phyloP scores from a whole-genome alignment of 2,329 filamentous ascomycete genomes.

The Cadophora malorum region DNA sequence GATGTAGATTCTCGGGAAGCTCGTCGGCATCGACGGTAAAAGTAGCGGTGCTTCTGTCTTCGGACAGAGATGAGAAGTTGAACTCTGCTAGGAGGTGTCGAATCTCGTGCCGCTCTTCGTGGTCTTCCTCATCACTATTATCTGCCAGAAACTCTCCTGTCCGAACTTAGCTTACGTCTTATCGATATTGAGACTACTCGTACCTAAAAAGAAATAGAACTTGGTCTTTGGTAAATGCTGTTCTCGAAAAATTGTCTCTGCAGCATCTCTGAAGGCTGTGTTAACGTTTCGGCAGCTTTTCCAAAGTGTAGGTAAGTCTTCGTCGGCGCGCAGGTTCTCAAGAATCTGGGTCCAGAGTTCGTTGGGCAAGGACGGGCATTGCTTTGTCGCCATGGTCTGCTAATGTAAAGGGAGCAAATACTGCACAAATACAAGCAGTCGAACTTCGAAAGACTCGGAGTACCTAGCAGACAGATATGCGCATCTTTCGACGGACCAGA shows the following conservation, averaged over 20 bases:
- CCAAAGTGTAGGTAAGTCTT: conserved; percentile 31
- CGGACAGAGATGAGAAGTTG: conserved; percentile 22
- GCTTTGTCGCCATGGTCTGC: conserved; percentile 1
- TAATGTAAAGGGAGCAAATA: background rate
- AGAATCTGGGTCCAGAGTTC: conserved; percentile 34
- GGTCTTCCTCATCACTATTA: background rate
- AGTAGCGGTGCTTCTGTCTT: conserved; percentile 22
- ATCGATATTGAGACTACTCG: background rate
- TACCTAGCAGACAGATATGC: background rate
- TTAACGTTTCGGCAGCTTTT: conserved; percentile 31
- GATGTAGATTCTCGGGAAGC: conserved; percentile 15
- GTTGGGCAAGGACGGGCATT: conserved; percentile 26
- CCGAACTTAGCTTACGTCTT: conserved; percentile 10
- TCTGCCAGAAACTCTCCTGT: background rate
- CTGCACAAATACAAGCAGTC: background rate
- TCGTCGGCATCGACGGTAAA: conserved; percentile 6
- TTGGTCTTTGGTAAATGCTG: conserved; percentile 29
- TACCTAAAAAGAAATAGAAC: conserved; percentile 31
- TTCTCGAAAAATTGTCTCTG: conserved; percentile 31
- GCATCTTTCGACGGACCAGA: background rate
- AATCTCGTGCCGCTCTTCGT: background rate
- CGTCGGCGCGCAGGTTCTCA: conserved; percentile 22
- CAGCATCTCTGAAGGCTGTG: conserved; percentile 25
- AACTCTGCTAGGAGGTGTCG: conserved; percentile 8
- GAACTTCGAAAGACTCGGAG: background rate